phyloP scores from a whole-genome alignment of 331 rosid species.

The Malus hybrid region DNA sequence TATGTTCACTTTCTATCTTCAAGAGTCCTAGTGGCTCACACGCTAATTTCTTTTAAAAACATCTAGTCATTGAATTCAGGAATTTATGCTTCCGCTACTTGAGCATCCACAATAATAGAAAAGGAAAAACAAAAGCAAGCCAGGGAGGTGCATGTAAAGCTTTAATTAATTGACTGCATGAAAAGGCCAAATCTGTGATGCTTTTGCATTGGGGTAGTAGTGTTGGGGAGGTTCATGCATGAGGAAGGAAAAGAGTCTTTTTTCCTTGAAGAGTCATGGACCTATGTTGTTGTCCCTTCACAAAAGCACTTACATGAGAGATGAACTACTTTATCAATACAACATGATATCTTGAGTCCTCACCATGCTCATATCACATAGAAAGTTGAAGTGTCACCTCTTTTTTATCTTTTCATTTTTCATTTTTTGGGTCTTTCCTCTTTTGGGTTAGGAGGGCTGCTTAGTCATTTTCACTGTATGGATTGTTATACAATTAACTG shows the following conservation, averaged over 20 bases:
- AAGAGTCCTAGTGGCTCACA: too few species aligned
- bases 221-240: slow-evolving; percentile 39
- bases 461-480: slow-evolving; percentile 52
- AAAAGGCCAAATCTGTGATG: slow-evolving; percentile 11
- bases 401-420: not conserved
- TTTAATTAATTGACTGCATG: not conserved
- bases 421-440: not conserved
- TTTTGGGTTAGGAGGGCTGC: slow-evolving; percentile 17
- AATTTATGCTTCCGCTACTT: too few species aligned
- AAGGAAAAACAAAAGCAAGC: slow-evolving; percentile 2
- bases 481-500: slow-evolving; percentile 31
- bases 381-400: slow-evolving; percentile 23
- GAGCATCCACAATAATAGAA: too few species aligned
- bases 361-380: slow-evolving; percentile 46
- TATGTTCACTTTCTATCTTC: not conserved
- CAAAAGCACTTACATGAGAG: slow-evolving; percentile 43
- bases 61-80: too few species aligned
- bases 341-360: slow-evolving; percentile 49
- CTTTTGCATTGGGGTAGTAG: not conserved
- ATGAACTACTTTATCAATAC: slow-evolving; percentile 45
- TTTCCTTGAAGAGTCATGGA: slow-evolving; percentile 20
- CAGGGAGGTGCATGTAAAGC: not conserved
- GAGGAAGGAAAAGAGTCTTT: slow-evolving; percentile 25
- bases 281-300: slow-evolving; percentile 39
- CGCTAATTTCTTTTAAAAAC: too few species aligned